Percentiles rank a stretch among this genome's conserved stretches.
These are phyloP conservation scores for Sindora glabra DNA, from an alignment of 306 rosid species.

Conservation along the genomic window DNA sequence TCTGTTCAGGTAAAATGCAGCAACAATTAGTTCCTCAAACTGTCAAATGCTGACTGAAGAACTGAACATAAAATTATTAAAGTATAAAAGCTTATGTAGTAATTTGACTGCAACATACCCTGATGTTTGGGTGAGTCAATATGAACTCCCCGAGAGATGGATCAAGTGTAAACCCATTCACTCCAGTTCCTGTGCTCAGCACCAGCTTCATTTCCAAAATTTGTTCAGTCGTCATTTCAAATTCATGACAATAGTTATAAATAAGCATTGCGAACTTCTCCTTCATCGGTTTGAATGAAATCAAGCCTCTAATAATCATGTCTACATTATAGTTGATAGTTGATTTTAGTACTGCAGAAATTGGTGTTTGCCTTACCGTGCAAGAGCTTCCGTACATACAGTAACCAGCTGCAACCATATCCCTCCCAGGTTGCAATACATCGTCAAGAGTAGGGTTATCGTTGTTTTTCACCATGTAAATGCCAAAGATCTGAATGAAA, in stretches of 20 bases:
- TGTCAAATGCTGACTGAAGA: neutral
- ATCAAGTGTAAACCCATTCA: constrained; percentile 88
- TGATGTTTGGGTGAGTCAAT: constrained; percentile 84
- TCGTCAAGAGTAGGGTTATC: constrained; percentile 44
- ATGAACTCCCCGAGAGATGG: constrained; percentile 98
- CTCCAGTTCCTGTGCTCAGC: constrained; percentile 77
- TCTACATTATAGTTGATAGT: too few relatives aligned
- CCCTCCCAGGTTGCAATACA: constrained; percentile 77
- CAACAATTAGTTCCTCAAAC: neutral
- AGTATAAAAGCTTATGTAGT: neutral
- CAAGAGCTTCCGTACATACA: constrained; percentile 99
- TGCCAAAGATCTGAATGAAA: constrained; percentile 70
- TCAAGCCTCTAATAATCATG: too few relatives aligned
- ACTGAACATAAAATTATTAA: too few relatives aligned
- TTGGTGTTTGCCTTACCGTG: constrained; percentile 48
- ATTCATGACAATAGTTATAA: neutral
- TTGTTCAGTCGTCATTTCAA: neutral
- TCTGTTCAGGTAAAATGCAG: constrained; percentile 32
- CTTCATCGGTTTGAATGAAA: too few relatives aligned
- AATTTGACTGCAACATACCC: constrained; percentile 34
- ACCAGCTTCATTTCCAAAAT: constrained; percentile 49
- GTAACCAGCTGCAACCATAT: constrained; percentile 82
- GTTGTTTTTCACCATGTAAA: constrained; percentile 48
- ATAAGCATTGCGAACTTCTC: too few relatives aligned
- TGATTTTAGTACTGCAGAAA: neutral